Base-by-base conservation (phyloP, 2,329 filamentous ascomycete genomes). In the Grosmannia penicillata region DNA sequence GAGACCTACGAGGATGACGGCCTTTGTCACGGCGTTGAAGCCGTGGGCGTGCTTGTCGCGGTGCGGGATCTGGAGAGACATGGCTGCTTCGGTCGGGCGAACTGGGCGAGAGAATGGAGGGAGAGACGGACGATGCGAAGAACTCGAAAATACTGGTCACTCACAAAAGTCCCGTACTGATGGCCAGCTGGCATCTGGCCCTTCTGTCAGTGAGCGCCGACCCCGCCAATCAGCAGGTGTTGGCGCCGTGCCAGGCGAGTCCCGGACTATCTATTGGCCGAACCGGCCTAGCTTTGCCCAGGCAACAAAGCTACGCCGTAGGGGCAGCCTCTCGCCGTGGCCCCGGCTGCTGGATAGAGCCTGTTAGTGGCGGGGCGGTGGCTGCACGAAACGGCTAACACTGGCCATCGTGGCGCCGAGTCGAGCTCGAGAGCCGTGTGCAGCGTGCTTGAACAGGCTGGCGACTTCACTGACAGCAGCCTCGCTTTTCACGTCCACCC, bases 1-100 rank as follows among this genome's bases (percentile, higher is more conserved):
- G 22, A 8, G 37, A 57, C 68, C 54, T 70, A 94, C 87, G 68
- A 96, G 67, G 62, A 96, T 94, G 50, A 95, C 80, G 49, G 89
- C 89, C 66, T 95, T 96, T 57, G 87, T 94, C 47, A 78, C 71
- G 54, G 75, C 71, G 33, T 52, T 48, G 47, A 59, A 51, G 49
- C 66, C 63, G 56, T 67, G 68, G 49, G 63, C 53, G 51, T 65
- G 68, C 52, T 62, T 62, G 43, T 59, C 57, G 40, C 65, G 63
- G 55, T 64, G 56, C 48, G 70, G 69, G 49, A 77, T 63, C 49
- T 75, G 69, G 42, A 74, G 66, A 45, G 67, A 69, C 69, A 73
- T 72, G 47, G 35, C 53, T 31, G 50, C n/a, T 27, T 18, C 11
- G 21, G 13, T 18, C n/a, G 13, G 4, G 18, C n/a, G 33, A 27